Percentiles rank a stretch among this genome's conserved stretches.
Evolutionary conservation across 768 basidiomycete species (phyloP).

Genomic region (Lactarius trivialis): DNA sequence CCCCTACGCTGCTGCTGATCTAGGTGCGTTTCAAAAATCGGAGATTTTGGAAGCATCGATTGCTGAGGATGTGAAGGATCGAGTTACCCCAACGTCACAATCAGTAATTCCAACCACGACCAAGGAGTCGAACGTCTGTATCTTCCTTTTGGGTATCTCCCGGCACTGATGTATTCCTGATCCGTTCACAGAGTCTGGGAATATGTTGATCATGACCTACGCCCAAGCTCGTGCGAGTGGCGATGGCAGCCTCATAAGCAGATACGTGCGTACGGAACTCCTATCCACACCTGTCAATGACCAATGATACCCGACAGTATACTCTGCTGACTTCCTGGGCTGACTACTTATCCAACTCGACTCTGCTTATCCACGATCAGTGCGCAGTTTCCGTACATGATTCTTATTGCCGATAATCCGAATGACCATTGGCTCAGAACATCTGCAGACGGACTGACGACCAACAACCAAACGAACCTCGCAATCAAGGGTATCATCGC

Average conservation of each 20-base stretch:
- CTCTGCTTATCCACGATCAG: slow-evolving; percentile 49
- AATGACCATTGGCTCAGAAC: slow-evolving; percentile 6
- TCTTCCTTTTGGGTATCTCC: not conserved
- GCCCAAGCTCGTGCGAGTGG: slow-evolving; percentile 27
- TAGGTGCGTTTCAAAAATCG: slow-evolving; percentile 15
- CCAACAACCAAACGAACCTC: slow-evolving; percentile 58
- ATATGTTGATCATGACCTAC: slow-evolving; percentile 33
- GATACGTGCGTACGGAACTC: slow-evolving; percentile 18
- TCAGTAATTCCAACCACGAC: not conserved
- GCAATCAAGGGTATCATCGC: slow-evolving; percentile 68
- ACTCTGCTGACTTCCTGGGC: slow-evolving; percentile 30
- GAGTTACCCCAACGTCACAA: slow-evolving; percentile 7
- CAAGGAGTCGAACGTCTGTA: slow-evolving; percentile 16
- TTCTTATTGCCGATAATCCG: slow-evolving; percentile 19
- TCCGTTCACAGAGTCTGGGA: slow-evolving; percentile 26
- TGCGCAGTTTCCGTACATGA: slow-evolving; percentile 43
- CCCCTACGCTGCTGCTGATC: slow-evolving; percentile 20
- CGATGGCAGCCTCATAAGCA: slow-evolving; percentile 25
- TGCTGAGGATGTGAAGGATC: not conserved
- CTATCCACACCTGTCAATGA: not conserved
- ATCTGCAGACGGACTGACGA: slow-evolving; percentile 9
- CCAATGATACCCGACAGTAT: slow-evolving; percentile 20
- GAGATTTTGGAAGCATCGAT: not conserved
- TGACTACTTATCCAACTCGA: slow-evolving; percentile 29
- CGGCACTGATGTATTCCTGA: not conserved